Evolutionary conservation across 2,329 filamentous ascomycete species (phyloP).

Genomic region (Ceratocystis lukuohia): DNA sequence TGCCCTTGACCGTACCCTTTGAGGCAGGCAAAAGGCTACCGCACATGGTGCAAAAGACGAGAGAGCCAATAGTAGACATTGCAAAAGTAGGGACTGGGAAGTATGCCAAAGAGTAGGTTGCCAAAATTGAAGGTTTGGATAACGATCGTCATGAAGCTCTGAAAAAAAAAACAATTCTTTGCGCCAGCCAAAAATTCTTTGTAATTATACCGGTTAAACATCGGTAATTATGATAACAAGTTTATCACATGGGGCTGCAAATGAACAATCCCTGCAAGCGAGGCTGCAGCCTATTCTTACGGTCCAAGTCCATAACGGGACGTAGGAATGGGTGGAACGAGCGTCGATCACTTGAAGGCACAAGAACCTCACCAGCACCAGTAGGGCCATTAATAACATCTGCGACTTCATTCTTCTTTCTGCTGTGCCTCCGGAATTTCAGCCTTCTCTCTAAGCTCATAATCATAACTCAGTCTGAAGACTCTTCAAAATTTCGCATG

Average conservation of each 20-base stretch:
- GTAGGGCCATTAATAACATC: background rate
- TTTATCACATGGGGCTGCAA: conserved; percentile 9
- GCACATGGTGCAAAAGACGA: conserved; percentile 87
- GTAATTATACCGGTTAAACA: background rate
- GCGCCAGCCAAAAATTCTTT: conserved; percentile 14
- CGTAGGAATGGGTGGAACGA: conserved; percentile 8
- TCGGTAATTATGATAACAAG: conserved; percentile 14
- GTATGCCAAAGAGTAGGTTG: too few species aligned
- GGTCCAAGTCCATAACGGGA: background rate
- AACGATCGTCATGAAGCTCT: background rate
- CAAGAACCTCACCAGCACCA: background rate
- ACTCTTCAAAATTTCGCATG: background rate
- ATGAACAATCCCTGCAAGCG: conserved; percentile 17
- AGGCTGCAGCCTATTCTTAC: conserved; percentile 11
- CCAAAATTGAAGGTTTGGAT: too few species aligned
- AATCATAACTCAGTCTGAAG: background rate
- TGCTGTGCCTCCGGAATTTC: background rate
- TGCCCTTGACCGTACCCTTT: conserved; percentile 60
- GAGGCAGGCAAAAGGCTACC: conserved; percentile 78
- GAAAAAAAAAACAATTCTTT: conserved; percentile 5
- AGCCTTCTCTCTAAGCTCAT: conserved; percentile 2
- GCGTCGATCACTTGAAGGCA: conserved; percentile 2
- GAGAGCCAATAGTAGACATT: conserved; percentile 81
- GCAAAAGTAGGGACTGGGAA: conserved; percentile 20
- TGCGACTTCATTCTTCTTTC: background rate